Evolutionary conservation across 306 rosid species (phyloP).

Genomic region (Leucaena leucocephala): DNA sequence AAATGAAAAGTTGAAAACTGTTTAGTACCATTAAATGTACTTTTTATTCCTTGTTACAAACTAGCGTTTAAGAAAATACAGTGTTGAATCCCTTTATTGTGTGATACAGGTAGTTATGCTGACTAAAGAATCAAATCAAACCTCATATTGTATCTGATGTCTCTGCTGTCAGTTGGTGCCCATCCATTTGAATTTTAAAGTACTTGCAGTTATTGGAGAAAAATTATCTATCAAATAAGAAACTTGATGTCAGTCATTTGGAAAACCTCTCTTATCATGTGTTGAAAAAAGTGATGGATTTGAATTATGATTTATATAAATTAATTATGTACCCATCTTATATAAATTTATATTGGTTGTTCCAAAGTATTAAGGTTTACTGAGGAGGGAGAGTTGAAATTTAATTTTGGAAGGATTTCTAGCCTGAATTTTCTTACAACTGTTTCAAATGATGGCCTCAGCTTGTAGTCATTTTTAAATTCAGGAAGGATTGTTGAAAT

Average conservation of each 20-base stretch:
- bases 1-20: neutral
- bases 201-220: neutral
- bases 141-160: neutral
- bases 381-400: neutral
- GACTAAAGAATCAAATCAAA: neutral
- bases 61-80: neutral
- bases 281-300: neutral
- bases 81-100: neutral
- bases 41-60: neutral
- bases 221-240: neutral
- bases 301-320: neutral
- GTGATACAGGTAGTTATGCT: neutral
- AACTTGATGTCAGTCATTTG: neutral
- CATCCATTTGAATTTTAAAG: neutral
- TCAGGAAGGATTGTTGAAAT: constrained; percentile 85
- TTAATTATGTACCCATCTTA: neutral
- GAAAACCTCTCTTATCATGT: neutral
- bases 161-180: neutral
- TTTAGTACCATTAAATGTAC: neutral
- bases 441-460: constrained; percentile 34
- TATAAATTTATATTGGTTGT: neutral
- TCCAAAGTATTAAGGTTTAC: neutral
- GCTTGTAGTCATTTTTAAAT: constrained; percentile 37
- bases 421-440: constrained; percentile 9
- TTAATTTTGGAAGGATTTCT: constrained; percentile 1